Evolutionary conservation across 345 rosid genomes (phyloP).

Genomic region (Aquilaria yunnanensis): DNA sequence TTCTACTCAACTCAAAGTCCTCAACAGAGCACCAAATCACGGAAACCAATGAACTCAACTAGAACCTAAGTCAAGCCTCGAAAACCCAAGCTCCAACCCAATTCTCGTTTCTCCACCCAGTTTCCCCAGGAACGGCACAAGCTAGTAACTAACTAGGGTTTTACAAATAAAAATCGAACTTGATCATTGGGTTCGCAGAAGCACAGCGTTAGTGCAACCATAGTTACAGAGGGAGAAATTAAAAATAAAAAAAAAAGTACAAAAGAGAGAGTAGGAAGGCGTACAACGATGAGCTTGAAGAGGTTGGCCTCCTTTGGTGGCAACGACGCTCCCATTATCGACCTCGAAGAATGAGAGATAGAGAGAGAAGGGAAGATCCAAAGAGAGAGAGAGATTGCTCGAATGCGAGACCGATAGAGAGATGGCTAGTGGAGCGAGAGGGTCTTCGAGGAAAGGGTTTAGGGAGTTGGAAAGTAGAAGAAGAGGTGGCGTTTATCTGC

Average conservation of each 20-base stretch:
- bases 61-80: neutral
- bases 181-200: constrained; percentile 6
- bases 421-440: neutral
- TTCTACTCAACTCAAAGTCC: too few species aligned
- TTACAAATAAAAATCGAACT: constrained; percentile 4
- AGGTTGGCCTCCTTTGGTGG: constrained; percentile 99
- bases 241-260: neutral
- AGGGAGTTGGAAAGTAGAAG: constrained; percentile 14
- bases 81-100: constrained; percentile 3
- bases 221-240: neutral
- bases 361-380: constrained; percentile 1
- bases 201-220: neutral
- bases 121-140: constrained; percentile 2
- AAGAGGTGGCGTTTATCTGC: constrained; percentile 63
- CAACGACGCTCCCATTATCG: constrained; percentile 89
- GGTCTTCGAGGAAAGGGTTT: neutral
- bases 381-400: neutral
- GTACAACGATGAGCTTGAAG: constrained; percentile 99
- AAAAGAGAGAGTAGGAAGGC: constrained; percentile 25
- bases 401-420: too few species aligned
- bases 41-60: neutral
- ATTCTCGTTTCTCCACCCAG: neutral
- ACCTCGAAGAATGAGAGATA: neutral
- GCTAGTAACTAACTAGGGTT: constrained; percentile 21
- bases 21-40: neutral